Percentiles rank a stretch among this genome's conserved stretches.
phyloP scores from a whole-genome alignment of 1,284 basidiomycete species.

The Hemileia vastatrix region DNA sequence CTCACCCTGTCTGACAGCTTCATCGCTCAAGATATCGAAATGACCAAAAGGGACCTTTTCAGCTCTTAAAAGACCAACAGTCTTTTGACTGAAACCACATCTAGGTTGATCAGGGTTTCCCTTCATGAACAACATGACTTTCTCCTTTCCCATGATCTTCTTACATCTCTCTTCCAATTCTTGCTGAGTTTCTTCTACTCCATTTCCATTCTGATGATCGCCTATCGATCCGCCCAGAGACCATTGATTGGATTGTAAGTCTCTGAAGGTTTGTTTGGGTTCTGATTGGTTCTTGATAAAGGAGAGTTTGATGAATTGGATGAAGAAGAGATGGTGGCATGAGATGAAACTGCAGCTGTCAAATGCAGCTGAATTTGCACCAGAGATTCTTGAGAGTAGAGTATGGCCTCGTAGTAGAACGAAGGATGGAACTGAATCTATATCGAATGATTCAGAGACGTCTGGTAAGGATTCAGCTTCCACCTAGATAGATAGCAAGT shows the following conservation, averaged over 20 bases:
- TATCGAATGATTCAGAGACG: slow-evolving; percentile 41
- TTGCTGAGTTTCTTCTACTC: slow-evolving; percentile 37
- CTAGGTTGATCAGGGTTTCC: slow-evolving; percentile 38
- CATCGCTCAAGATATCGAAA: slow-evolving; percentile 43
- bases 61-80: slow-evolving; percentile 38
- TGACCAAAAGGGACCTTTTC: slow-evolving; percentile 40
- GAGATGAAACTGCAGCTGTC: slow-evolving; percentile 52
- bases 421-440: slow-evolving; percentile 42
- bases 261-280: slow-evolving; percentile 32
- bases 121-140: slow-evolving; percentile 45
- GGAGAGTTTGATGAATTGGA: slow-evolving; percentile 23
- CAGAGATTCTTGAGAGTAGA: slow-evolving; percentile 38
- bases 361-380: slow-evolving; percentile 39
- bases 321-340: slow-evolving; percentile 32
- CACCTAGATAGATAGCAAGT: slow-evolving; percentile 26
- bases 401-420: slow-evolving; percentile 42
- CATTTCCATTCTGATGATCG: slow-evolving; percentile 11
- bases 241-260: slow-evolving; percentile 24
- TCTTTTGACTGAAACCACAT: slow-evolving; percentile 44
- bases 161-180: slow-evolving; percentile 39
- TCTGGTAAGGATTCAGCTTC: slow-evolving; percentile 42
- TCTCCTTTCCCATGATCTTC: slow-evolving; percentile 38
- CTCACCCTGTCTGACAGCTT: slow-evolving; percentile 38
- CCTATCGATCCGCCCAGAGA: too few species aligned
- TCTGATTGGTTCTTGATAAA: slow-evolving; percentile 32